Percentiles rank a stretch among this genome's conserved stretches.
Conservation (phyloP, 768 basidiomycete species). For the Wakefieldia striispora region DNA sequence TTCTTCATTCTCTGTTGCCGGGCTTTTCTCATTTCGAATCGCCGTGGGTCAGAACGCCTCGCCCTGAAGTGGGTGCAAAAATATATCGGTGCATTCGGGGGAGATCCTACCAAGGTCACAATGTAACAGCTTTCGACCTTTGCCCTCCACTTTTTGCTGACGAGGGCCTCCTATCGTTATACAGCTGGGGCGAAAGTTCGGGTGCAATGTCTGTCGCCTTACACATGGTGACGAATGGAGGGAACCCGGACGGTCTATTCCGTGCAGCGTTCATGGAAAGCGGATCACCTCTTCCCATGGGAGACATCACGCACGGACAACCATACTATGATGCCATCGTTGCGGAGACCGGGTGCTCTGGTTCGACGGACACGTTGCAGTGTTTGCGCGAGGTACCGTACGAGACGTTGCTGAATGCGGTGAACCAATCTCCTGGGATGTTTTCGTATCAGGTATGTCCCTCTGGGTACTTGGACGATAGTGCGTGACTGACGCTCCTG, state of each 20-base stretch:
- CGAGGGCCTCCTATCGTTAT: too few relatives aligned
- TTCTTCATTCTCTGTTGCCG: too few relatives aligned
- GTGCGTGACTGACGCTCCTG: too few relatives aligned
- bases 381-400: slow-evolving; percentile 36
- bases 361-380: slow-evolving; percentile 25
- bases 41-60: slow-evolving; percentile 34
- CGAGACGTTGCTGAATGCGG: slow-evolving; percentile 28
- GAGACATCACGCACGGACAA: slow-evolving; percentile 22
- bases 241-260: slow-evolving; percentile 25
- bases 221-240: slow-evolving; percentile 30
- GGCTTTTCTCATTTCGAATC: accelerated
- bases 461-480: neutral
- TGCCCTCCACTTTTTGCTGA: neutral
- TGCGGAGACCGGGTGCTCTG: slow-evolving; percentile 28
- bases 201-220: slow-evolving; percentile 36
- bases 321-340: slow-evolving; percentile 32
- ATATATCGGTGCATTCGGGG: slow-evolving; percentile 60
- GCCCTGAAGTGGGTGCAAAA: slow-evolving; percentile 56
- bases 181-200: slow-evolving; percentile 39
- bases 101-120: slow-evolving; percentile 45
- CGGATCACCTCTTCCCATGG: slow-evolving; percentile 31
- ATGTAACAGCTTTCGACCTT: slow-evolving; percentile 21
- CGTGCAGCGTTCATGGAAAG: slow-evolving; percentile 39
- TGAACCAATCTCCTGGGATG: slow-evolving; percentile 31
- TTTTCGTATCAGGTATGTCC: slow-evolving; percentile 33